A percentile compares a stretch with the other conserved stretches of the same genome.
These are phyloP conservation scores for Peronospora belbahrii DNA, from an alignment of 352 stramenopile genomes.

Conservation along the genomic window DNA sequence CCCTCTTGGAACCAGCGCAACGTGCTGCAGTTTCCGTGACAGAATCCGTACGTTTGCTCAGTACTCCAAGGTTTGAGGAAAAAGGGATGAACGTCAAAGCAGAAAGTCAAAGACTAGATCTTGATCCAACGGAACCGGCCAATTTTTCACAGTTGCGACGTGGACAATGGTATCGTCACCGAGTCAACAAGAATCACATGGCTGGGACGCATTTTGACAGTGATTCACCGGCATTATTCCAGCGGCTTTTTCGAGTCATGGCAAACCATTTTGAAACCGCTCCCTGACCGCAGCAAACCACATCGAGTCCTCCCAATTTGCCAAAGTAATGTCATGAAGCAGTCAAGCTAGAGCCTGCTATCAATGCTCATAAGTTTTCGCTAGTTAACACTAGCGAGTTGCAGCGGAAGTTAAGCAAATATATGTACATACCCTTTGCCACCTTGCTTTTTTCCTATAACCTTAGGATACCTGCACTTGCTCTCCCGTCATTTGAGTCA, in stretches of 20 bases:
- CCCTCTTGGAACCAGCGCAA: constrained; percentile 9
- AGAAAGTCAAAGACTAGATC: constrained; percentile 1
- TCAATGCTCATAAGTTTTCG: constrained; percentile 16
- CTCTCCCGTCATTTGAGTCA: constrained; percentile 9
- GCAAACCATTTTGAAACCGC: constrained; percentile 30
- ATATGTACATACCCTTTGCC: constrained; percentile 33
- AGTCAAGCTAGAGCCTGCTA: constrained; percentile 5
- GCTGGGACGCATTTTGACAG: constrained; percentile 53
- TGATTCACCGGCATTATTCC: constrained; percentile 44
- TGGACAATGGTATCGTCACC: constrained; percentile 54
- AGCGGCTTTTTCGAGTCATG: constrained; percentile 56
- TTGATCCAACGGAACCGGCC: constrained; percentile 7
- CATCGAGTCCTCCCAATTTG: neutral
- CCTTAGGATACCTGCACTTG: constrained; percentile 15
- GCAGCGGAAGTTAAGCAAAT: constrained; percentile 21
- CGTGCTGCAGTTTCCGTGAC: neutral
- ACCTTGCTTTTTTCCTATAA: constrained; percentile 20
- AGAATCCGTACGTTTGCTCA: neutral
- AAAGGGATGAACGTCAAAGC: neutral
- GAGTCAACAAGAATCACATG: constrained; percentile 64
- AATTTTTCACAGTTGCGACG: constrained; percentile 14
- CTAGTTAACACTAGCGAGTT: constrained; percentile 22
- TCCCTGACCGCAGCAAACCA: neutral
- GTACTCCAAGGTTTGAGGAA: neutral
- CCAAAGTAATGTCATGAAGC: neutral